Base-by-base conservation (phyloP, 768 basidiomycete species). In the Asterophora lycoperdoides region DNA sequence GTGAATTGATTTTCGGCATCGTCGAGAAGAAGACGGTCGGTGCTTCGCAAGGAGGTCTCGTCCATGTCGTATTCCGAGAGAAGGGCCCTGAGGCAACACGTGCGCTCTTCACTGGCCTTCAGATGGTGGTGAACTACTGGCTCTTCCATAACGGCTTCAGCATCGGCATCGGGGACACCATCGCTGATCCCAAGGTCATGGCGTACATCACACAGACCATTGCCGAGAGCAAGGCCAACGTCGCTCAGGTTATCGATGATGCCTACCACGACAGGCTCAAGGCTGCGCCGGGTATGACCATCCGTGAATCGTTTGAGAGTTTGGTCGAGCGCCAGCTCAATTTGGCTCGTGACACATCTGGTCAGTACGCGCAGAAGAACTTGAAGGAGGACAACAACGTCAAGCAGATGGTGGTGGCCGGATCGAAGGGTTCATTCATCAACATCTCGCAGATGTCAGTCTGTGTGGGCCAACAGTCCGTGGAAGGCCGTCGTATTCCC, bases 401-500 rank as follows among this genome's bases (percentile, higher is more conserved):
- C 74, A 99, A 98, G 78, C 96, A 98, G 79, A 99, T 99, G 96
- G 95, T 98, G 62, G 92, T 95, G 5, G 94, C 96, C 8, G 96
- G 96, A 19, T 96, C 96, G 10, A 98, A 99, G 70, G 93, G 94
- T 68, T 93, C 93, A 0, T 94, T 93, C 76, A 99, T 98, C 79
- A 99, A 99, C 69, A 97, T 99, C 61, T 98, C 96, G 9, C 96
- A 99, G 71, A 98, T 98, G 96, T 95, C 95, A 14, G 94, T 94
- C 48, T 93, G 93, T 75, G 96, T 99, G 35, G 96, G 96, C 19
- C 96, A 98, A 69, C 95, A 98, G 71, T 87, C 84, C 59, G 95
- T 99, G 44, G 96, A 98, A 69, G 96, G 96, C 57, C 91, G 91
- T 58, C 94, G 96, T 53, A 96, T 98, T 57, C 94, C 95, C 1